Conservation (phyloP, 2,329 filamentous ascomycete genomes). For the Thielaviopsis euricoi region DNA sequence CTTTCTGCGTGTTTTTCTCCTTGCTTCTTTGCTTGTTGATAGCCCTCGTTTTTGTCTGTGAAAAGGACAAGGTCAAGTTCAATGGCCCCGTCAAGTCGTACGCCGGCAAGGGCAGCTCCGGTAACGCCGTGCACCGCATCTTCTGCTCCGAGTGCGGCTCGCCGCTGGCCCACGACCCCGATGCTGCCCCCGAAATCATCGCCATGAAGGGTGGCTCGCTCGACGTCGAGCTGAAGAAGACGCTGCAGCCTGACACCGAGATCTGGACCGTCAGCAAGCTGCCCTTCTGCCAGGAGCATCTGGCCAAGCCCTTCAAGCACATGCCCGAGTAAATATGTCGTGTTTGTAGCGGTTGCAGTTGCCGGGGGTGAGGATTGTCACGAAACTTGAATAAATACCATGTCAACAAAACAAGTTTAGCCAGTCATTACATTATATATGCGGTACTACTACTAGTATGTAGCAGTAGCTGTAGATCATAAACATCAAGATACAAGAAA, state of each 20-base stretch:
- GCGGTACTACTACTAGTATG: background rate
- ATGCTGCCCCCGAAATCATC: constrained; percentile 53
- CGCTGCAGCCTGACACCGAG: constrained; percentile 50
- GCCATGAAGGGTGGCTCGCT: constrained; percentile 52
- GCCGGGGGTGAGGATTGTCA: background rate
- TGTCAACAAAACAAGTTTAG: background rate
- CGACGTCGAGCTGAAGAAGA: constrained; percentile 48
- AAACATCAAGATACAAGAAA: background rate
- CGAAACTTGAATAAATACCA: background rate
- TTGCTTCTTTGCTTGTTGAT: background rate
- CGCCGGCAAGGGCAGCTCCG: constrained; percentile 41
- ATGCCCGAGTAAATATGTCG: constrained; percentile 37
- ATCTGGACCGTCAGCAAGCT: constrained; percentile 56
- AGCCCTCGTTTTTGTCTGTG: constrained; percentile 51
- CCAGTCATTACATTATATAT: background rate
- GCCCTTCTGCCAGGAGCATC: constrained; percentile 50
- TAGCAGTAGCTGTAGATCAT: background rate
- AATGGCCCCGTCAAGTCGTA: constrained; percentile 49
- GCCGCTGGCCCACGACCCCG: constrained; percentile 53
- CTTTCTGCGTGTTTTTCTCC: background rate
- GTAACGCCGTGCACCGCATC: constrained; percentile 47
- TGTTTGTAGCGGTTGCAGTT: background rate
- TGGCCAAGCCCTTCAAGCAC: constrained; percentile 44
- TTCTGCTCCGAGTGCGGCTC: constrained; percentile 56
- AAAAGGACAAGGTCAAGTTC: constrained; percentile 47